Evolutionary conservation across 1,284 basidiomycete genomes (phyloP).

Genomic region (Farysia itapuensis): DNA sequence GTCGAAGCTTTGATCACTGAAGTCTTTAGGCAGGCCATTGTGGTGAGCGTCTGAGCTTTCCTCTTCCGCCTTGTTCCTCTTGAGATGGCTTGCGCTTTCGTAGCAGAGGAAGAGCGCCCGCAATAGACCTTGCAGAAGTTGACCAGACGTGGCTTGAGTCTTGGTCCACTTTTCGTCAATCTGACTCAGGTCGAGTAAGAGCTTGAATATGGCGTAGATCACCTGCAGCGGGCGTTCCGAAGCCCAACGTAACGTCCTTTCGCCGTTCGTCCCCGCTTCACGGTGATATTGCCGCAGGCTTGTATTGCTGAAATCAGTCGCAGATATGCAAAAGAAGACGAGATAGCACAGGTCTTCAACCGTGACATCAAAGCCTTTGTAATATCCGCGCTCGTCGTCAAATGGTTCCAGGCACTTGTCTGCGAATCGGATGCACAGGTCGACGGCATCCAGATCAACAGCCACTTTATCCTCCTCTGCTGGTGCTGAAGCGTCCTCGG

Average conservation of each 20-base stretch:
- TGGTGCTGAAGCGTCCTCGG: slow-evolving; percentile 11
- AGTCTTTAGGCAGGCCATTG: not conserved
- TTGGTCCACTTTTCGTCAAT: slow-evolving; percentile 35
- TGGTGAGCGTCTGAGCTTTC: too few relatives aligned
- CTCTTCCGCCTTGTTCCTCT: not conserved
- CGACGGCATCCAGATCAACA: slow-evolving; percentile 31
- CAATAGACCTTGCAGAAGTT: slow-evolving; percentile 6
- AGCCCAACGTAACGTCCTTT: not conserved
- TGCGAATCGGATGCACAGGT: slow-evolving; percentile 28
- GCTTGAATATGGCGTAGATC: slow-evolving; percentile 25
- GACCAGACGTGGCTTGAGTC: slow-evolving; percentile 11
- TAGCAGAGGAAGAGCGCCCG: slow-evolving; percentile 18
- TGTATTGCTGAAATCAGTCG: slow-evolving; percentile 5
- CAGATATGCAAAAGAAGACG: slow-evolving; percentile 15
- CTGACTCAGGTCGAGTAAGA: slow-evolving; percentile 29
- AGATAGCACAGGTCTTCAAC: slow-evolving; percentile 12
- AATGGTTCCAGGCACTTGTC: slow-evolving; percentile 38
- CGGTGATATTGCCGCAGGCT: not conserved
- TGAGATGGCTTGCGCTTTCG: too few relatives aligned
- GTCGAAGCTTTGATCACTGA: not conserved
- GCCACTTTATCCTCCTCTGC: too few relatives aligned
- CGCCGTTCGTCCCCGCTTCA: not conserved
- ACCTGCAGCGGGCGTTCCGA: slow-evolving; percentile 16
- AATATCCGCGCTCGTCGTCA: too few relatives aligned
- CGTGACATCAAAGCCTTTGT: slow-evolving; percentile 17